phyloP scores from a whole-genome alignment of 2,329 filamentous ascomycete genomes.

The Penicillium sp. region DNA sequence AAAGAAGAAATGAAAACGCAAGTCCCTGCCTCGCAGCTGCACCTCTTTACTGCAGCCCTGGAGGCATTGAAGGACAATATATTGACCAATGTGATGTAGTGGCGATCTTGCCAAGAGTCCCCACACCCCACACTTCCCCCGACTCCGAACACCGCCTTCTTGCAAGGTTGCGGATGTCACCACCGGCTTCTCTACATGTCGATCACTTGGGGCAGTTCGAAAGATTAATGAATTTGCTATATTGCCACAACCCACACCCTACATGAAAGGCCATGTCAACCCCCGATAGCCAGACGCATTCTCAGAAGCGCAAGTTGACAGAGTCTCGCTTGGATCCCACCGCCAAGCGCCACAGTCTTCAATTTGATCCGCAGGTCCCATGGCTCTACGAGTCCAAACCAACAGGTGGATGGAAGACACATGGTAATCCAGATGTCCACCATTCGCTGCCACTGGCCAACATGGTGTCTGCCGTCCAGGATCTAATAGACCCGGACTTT shows the following conservation, averaged over 20 bases:
- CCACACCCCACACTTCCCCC: slow-evolving; percentile 22
- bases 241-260: slow-evolving; percentile 5
- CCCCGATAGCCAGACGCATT: slow-evolving; percentile 21
- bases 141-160: slow-evolving; percentile 31
- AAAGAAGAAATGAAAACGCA: no score
- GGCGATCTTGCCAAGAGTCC: slow-evolving; percentile 15
- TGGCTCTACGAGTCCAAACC: slow-evolving; percentile 33
- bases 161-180: background rate
- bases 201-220: background rate
- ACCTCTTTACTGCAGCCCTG: no score
- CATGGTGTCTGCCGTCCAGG: slow-evolving; percentile 42
- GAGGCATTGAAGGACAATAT: background rate
- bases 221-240: background rate
- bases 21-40: no score
- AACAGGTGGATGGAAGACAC: slow-evolving; percentile 28
- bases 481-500: slow-evolving; percentile 42
- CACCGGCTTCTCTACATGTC: background rate
- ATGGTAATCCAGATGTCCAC: slow-evolving; percentile 33
- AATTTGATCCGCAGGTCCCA: slow-evolving; percentile 34
- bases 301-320: slow-evolving; percentile 32
- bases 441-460: slow-evolving; percentile 37
- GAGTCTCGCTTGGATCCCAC: slow-evolving; percentile 19
- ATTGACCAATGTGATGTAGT: background rate
- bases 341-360: slow-evolving; percentile 27
- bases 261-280: slow-evolving; percentile 18